Evolutionary conservation across 1,139 yeast species (phyloP).

Genomic region (Saccharomyces uvarum): DNA sequence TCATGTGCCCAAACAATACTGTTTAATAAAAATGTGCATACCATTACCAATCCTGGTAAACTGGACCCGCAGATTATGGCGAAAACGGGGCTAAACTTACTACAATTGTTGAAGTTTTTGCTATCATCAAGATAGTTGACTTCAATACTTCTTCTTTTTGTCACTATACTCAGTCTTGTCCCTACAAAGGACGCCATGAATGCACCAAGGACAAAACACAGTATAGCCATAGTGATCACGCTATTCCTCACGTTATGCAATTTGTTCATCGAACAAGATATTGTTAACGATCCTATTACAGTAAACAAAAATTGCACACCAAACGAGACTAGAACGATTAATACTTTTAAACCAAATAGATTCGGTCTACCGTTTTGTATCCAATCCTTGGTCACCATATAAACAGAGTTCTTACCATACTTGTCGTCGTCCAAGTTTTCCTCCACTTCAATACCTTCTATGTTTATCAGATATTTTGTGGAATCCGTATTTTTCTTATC

Average conservation of each 20-base stretch:
- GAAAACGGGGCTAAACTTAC: constrained; percentile 11
- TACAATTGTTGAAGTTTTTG: constrained; percentile 4
- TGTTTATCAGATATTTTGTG: neutral
- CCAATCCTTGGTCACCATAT: constrained; percentile 16
- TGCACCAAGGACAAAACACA: constrained; percentile 62
- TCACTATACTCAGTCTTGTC: constrained; percentile 25
- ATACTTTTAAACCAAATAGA: constrained; percentile 9
- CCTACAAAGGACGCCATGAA: constrained; percentile 67
- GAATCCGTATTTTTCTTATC: constrained; percentile 6
- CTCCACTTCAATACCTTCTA: constrained; percentile 4
- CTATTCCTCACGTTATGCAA: constrained; percentile 61
- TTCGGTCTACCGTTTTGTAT: constrained; percentile 10
- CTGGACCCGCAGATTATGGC: constrained; percentile 52
- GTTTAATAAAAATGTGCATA: constrained; percentile 51
- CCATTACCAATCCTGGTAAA: constrained; percentile 52
- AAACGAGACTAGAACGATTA: constrained; percentile 58
- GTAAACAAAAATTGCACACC: constrained; percentile 70
- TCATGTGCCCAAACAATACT: constrained; percentile 69
- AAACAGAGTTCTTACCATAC: constrained; percentile 10
- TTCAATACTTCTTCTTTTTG: constrained; percentile 34
- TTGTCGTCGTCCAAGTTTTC: constrained; percentile 6
- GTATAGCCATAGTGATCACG: constrained; percentile 51
- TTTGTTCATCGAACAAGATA: constrained; percentile 52
- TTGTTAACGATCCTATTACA: constrained; percentile 49
- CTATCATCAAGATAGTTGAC: constrained; percentile 7